phyloP scores from a whole-genome alignment of 208 protist species.

The Leishmania turanica region DNA sequence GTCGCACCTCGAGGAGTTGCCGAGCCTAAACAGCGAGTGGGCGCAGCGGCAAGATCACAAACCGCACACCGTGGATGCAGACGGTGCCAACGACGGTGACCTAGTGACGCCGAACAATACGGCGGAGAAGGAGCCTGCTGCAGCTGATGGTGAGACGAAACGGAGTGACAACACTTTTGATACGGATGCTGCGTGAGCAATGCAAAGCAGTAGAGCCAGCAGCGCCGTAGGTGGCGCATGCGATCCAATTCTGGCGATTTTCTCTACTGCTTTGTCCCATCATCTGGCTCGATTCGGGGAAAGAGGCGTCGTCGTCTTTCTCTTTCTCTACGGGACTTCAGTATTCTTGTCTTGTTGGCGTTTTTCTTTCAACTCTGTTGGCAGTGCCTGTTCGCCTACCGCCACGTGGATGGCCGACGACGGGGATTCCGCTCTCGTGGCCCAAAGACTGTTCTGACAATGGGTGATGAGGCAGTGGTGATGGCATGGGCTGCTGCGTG shows the following conservation, averaged over 20 bases:
- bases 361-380: not conserved
- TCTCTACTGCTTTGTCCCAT: not conserved
- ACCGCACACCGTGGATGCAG: not conserved
- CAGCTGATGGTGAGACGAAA: not conserved
- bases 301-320: not conserved
- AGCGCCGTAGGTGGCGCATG: not conserved
- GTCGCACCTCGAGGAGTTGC: conserved; percentile 18
- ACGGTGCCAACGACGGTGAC: not conserved
- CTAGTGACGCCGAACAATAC: not conserved
- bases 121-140: not conserved
- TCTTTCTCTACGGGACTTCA: not conserved
- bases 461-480: not conserved
- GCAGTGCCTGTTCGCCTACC: not conserved
- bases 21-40: not conserved
- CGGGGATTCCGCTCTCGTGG: not conserved
- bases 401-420: not conserved
- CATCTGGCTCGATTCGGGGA: not conserved
- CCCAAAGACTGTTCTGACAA: not conserved
- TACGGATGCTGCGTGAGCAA: not conserved
- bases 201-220: not conserved
- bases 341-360: not conserved
- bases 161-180: not conserved
- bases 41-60: not conserved
- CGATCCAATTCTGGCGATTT: not conserved
- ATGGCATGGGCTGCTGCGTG: not conserved